A percentile compares a stretch with the other conserved stretches of the same genome.
phyloP scores from a whole-genome alignment of 495 filamentous ascomycete species.

The Aspergillus sclerotioniger region DNA sequence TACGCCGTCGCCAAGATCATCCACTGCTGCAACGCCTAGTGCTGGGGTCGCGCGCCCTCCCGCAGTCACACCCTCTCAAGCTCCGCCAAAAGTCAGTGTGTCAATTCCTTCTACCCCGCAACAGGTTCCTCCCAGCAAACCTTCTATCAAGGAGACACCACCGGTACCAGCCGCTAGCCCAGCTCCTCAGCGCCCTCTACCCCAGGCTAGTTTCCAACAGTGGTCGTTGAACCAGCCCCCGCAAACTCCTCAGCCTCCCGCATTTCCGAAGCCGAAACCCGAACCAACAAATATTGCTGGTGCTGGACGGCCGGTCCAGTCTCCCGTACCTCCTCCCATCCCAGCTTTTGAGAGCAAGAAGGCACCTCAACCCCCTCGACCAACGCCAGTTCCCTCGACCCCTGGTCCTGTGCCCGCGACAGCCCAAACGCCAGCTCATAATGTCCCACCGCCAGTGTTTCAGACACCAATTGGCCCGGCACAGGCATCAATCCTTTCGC shows the following conservation, averaged over 20 bases:
- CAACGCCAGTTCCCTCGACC: constrained; percentile 30
- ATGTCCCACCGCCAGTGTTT: constrained; percentile 22
- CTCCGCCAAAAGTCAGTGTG: constrained; percentile 22
- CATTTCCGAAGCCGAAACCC: constrained; percentile 11
- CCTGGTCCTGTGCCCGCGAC: constrained; percentile 24
- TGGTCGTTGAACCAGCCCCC: constrained; percentile 40
- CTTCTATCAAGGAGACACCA: constrained; percentile 20
- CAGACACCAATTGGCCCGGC: constrained; percentile 32
- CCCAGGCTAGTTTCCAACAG: constrained; percentile 42
- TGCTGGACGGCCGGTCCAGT: constrained; percentile 23
- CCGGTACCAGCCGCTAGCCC: constrained; percentile 12
- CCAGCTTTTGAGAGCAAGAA: constrained; percentile 14
- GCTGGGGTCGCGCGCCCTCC: constrained; percentile 7
- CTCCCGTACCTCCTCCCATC: constrained; percentile 14
- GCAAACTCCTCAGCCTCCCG: constrained; percentile 32
- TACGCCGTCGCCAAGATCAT: constrained; percentile 18
- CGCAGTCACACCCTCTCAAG: constrained; percentile 25
- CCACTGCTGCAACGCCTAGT: constrained; percentile 14
- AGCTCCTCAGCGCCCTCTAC: constrained; percentile 24
- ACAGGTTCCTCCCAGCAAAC: constrained; percentile 10
- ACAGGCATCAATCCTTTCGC: constrained; percentile 24
- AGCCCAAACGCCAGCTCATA: constrained; percentile 27
- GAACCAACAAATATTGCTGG: constrained; percentile 10
- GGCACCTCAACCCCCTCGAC: constrained; percentile 13
- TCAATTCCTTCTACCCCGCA: constrained; percentile 18